Base-by-base conservation (phyloP, 2,329 filamentous ascomycete species). In the Botryotinia calthae region DNA sequence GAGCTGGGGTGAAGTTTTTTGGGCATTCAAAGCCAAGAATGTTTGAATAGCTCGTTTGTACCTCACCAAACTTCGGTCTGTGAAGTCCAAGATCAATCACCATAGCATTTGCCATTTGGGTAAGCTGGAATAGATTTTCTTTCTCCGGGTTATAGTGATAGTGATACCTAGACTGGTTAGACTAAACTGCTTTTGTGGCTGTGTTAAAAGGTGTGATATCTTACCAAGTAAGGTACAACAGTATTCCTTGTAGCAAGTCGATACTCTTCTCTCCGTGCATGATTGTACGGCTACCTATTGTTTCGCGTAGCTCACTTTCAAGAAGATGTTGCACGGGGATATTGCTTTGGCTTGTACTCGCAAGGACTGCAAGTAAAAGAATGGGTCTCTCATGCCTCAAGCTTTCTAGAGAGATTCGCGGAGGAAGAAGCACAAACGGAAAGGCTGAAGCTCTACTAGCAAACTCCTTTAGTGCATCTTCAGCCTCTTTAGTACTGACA, bases 141-240 rank as follows among this genome's bases (percentile, higher is more conserved):
- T 73, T 78, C 16, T 76, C 76, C 9, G 76, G 74, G 22, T 79
- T 75, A 46, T 81, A 81, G 62, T 79, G 78, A 46, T 78, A 78
- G 67, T 81, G 80, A 73, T 79, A 78, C 77, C 78, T 78, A 62
- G 37, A 20, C 48, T 65, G 10, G 34, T 58, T n/a, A 67, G n/a
- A 51, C 59, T 7, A 40, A 72, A 34, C 62, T 5, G 14, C 44
- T 48, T 65, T 8, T 65, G 22, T 25, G 14, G n/a, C 7, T 6
- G 16, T n/a, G 37, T 12, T 18, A 18, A 54, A 4, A 48, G 22
- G 22, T 44, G 31, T 34, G n/a, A 31, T 14, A 22, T 37, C 12
- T 76, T 79, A 89, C 88, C 88, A 90, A 28, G 84, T 82, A 67
- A 86, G 84, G 74, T 90, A 90, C 9, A 89, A 83, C 40, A 89